phyloP scores from a whole-genome alignment of 1,139 yeast species.

The Candida pseudoviswanathii region DNA sequence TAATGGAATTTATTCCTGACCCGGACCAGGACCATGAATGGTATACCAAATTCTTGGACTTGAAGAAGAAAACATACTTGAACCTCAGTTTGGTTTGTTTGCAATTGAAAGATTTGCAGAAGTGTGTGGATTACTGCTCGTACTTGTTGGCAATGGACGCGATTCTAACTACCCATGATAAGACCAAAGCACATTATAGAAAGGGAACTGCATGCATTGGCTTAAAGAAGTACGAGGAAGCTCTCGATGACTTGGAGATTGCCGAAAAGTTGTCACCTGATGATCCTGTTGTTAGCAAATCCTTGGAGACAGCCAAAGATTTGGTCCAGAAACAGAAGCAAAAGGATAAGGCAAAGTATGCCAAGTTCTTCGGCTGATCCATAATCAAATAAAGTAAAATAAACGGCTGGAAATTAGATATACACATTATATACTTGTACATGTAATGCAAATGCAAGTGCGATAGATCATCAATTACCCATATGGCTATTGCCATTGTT shows the following conservation, averaged over 20 bases:
- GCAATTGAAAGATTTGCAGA: slow-evolving; percentile 47
- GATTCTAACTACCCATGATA: slow-evolving; percentile 36
- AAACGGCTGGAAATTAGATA: not conserved
- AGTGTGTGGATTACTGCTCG: slow-evolving; percentile 53
- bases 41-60: slow-evolving; percentile 48
- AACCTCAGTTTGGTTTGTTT: slow-evolving; percentile 58
- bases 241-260: slow-evolving; percentile 44
- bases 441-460: not conserved
- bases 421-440: not conserved
- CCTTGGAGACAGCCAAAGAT: slow-evolving; percentile 41
- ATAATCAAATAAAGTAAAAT: not conserved
- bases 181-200: slow-evolving; percentile 65
- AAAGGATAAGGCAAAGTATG: slow-evolving; percentile 53
- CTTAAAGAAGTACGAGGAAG: slow-evolving; percentile 50
- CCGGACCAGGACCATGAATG: slow-evolving; percentile 61
- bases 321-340: slow-evolving; percentile 44
- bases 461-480: too few species aligned
- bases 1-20: slow-evolving; percentile 74
- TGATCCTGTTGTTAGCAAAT: slow-evolving; percentile 53
- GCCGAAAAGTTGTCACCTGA: slow-evolving; percentile 50
- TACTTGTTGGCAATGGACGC: slow-evolving; percentile 55
- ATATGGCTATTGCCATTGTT: not conserved
- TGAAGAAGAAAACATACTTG: slow-evolving; percentile 63
- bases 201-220: slow-evolving; percentile 52
- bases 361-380: slow-evolving; percentile 51